phyloP scores from a whole-genome alignment of 306 rosid genomes.

The Crotalaria pallida region DNA sequence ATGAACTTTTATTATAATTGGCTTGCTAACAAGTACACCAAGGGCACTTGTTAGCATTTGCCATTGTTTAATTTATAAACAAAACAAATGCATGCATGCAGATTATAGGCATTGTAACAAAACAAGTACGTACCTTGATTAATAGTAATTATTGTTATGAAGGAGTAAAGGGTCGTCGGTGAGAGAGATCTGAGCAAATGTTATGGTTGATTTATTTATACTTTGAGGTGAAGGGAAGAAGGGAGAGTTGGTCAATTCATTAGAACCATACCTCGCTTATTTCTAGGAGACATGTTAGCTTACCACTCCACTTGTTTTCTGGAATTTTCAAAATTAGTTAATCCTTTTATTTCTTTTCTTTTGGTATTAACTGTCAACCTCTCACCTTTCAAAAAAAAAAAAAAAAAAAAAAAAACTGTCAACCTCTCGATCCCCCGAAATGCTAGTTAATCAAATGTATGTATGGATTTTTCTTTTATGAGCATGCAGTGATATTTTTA shows the following conservation, averaged over 20 bases:
- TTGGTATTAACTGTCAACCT: neutral
- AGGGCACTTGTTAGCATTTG: no score
- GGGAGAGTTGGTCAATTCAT: constrained; percentile 34
- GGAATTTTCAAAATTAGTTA: neutral
- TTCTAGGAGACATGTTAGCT: constrained; percentile 18
- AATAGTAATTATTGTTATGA: neutral
- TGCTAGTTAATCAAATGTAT: neutral
- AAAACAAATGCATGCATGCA: neutral
- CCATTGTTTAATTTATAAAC: no score
- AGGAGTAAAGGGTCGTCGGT: neutral
- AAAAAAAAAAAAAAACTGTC: no score
- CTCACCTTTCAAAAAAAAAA: no score
- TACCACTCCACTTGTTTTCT: constrained; percentile 23
- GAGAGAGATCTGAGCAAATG: constrained; percentile 1
- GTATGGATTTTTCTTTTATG: neutral
- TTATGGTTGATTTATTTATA: neutral
- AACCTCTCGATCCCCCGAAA: neutral
- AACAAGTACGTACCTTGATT: constrained; percentile 15
- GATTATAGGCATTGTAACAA: neutral
- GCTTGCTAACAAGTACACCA: neutral
- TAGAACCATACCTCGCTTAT: constrained; percentile 6
- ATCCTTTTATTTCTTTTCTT: neutral
- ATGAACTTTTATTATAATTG: no score
- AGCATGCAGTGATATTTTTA: no score
- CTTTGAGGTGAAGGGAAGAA: constrained; percentile 8